Evolutionary conservation across 73 alveolate genomes (phyloP).

Genomic region (Paramecium sexaurelia): DNA sequence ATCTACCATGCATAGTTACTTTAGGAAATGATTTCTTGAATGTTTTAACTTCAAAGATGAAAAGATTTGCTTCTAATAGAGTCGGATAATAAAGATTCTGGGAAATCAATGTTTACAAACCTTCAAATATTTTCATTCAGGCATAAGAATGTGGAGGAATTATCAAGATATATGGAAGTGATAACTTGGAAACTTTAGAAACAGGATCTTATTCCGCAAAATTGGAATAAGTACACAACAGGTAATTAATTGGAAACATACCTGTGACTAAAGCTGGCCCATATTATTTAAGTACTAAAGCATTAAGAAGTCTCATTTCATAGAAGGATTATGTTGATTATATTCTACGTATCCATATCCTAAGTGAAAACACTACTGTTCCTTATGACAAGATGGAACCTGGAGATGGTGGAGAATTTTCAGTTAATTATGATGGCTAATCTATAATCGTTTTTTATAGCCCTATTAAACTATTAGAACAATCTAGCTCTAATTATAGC

Average conservation of each 20-base stretch:
- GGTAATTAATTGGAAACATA: not conserved
- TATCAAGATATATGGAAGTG: not conserved
- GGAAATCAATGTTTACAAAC: not conserved
- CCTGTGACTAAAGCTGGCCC: not conserved
- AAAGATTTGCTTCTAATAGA: not conserved
- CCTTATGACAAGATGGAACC: not conserved
- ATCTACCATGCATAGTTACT: not conserved
- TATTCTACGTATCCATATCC: not conserved
- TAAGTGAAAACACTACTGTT: not conserved
- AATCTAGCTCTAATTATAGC: not conserved
- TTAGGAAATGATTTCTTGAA: not conserved
- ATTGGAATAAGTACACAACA: not conserved
- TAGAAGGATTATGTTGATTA: not conserved
- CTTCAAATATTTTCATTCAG: not conserved
- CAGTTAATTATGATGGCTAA: not conserved
- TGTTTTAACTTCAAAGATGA: not conserved
- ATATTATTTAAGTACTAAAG: not conserved
- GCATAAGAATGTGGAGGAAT: slow-evolving; percentile 8
- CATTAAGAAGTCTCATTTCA: not conserved
- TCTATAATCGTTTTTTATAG: not conserved
- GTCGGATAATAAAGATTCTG: not conserved
- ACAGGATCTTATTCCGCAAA: not conserved
- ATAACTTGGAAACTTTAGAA: not conserved
- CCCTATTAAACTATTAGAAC: not conserved
- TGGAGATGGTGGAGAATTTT: slow-evolving; percentile 1